Evolutionary conservation across 805 yeast genomes (phyloP).

Genomic region (Pichia exigua): DNA sequence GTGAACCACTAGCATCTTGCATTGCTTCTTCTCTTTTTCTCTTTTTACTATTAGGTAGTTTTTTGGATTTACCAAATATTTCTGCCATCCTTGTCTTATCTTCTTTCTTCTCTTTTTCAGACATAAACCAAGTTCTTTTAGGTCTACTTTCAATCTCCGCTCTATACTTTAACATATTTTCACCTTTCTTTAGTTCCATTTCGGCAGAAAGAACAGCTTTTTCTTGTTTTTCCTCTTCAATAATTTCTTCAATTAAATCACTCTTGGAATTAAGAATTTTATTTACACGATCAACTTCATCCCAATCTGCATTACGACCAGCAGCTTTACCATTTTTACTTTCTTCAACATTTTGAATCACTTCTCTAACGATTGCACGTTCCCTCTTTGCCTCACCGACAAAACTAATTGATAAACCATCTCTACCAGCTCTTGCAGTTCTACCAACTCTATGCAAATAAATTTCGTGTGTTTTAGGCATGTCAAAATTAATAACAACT

Average conservation of each 20-base stretch:
- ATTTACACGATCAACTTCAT: slow-evolving; percentile 62
- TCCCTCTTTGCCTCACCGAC: slow-evolving; percentile 91
- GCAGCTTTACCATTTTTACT: slow-evolving; percentile 51
- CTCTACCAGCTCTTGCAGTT: slow-evolving; percentile 98
- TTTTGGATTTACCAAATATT: slow-evolving; percentile 36
- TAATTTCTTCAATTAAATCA: slow-evolving; percentile 61
- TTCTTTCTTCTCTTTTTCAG: slow-evolving; percentile 45
- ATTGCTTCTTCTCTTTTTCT: slow-evolving; percentile 60
- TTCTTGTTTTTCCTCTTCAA: slow-evolving; percentile 81
- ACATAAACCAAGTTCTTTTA: slow-evolving; percentile 93
- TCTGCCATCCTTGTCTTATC: slow-evolving; percentile 22
- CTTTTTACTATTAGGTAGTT: slow-evolving; percentile 57
- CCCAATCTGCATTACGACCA: slow-evolving; percentile 92
- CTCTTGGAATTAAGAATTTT: slow-evolving; percentile 52
- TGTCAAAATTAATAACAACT: slow-evolving; percentile 86
- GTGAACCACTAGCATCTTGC: slow-evolving; percentile 39
- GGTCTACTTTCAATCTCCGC: slow-evolving; percentile 86
- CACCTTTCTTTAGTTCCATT: slow-evolving; percentile 81
- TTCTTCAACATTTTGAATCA: slow-evolving; percentile 60
- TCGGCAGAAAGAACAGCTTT: slow-evolving; percentile 85
- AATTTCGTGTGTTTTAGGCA: slow-evolving; percentile 89
- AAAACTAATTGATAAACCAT: slow-evolving; percentile 86
- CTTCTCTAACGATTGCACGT: slow-evolving; percentile 83
- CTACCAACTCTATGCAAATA: slow-evolving; percentile 98
- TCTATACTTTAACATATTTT: slow-evolving; percentile 70